phyloP scores from a whole-genome alignment of 1,284 basidiomycete genomes.

The Pseudozyma thailandica region DNA sequence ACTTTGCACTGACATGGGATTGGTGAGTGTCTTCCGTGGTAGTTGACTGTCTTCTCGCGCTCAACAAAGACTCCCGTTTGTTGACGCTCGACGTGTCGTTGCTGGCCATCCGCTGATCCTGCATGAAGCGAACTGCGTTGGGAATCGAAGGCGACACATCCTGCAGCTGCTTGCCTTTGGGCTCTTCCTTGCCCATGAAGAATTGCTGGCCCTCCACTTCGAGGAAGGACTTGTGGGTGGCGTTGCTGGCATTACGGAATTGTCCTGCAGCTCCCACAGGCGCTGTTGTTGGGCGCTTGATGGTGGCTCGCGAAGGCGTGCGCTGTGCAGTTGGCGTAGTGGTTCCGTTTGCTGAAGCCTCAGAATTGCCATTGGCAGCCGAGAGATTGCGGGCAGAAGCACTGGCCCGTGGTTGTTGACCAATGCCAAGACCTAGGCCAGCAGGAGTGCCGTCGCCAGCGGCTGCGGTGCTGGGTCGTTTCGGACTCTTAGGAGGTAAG shows the following conservation, averaged over 20 bases:
- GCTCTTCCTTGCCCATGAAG: constrained; percentile 28
- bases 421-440: constrained; percentile 5
- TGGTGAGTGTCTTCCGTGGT: constrained; percentile 5
- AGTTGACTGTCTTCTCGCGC: constrained; percentile 9
- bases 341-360: not conserved
- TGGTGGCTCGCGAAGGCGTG: constrained; percentile 35
- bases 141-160: constrained; percentile 33
- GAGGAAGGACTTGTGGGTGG: constrained; percentile 21
- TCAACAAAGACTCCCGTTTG: constrained; percentile 17
- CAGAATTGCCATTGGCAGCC: not conserved
- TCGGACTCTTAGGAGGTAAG: not conserved
- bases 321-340: constrained; percentile 9
- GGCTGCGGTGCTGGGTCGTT: constrained; percentile 21
- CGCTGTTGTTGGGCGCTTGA: constrained; percentile 43
- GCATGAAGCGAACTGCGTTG: constrained; percentile 42
- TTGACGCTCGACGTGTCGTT: not conserved
- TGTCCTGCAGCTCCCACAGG: constrained; percentile 29
- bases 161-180: constrained; percentile 9
- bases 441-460: not conserved
- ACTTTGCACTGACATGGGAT: constrained; percentile 6
- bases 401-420: constrained; percentile 8
- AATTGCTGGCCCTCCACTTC: constrained; percentile 48
- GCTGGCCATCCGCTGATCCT: constrained; percentile 13
- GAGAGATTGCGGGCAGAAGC: constrained; percentile 23
- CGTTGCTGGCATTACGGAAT: constrained; percentile 18